Evolutionary conservation across 2,329 filamentous ascomycete genomes (phyloP).

Genomic region (Fusarium succisae): DNA sequence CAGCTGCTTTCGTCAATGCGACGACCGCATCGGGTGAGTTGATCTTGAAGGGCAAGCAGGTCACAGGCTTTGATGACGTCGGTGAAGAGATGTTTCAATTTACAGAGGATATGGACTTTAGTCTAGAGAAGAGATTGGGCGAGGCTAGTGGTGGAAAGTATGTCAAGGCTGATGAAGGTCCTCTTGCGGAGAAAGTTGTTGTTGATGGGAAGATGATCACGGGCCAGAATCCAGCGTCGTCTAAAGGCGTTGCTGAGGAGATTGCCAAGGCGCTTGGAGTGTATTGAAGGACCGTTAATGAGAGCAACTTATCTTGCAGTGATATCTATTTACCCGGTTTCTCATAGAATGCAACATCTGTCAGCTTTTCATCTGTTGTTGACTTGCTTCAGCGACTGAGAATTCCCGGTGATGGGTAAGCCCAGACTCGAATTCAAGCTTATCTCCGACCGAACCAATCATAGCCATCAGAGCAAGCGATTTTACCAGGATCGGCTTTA

Average conservation of each 20-base stretch:
- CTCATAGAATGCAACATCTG: accelerated
- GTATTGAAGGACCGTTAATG: no score
- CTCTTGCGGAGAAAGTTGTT: not conserved
- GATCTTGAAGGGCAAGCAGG: not conserved
- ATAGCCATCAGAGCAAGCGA: accelerated
- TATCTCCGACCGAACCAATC: not conserved
- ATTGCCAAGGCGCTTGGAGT: not conserved
- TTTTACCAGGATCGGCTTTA: not conserved
- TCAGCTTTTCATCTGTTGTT: accelerated
- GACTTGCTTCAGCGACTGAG: accelerated
- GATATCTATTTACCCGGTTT: accelerated
- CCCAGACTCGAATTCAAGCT: not conserved
- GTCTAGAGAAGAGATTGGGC: not conserved
- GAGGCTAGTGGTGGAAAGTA: not conserved
- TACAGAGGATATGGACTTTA: not conserved
- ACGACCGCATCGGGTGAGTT: not conserved
- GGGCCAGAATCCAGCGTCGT: not conserved
- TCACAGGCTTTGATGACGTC: not conserved
- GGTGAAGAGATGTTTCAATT: not conserved
- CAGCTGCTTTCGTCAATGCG: not conserved
- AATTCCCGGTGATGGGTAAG: not conserved
- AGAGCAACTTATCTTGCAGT: accelerated
- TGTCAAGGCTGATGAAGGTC: not conserved
- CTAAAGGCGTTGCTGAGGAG: not conserved
- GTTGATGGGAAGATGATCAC: conserved; percentile 1